phyloP scores from a whole-genome alignment of 169 alveolate species.

The Perkinsus olseni region DNA sequence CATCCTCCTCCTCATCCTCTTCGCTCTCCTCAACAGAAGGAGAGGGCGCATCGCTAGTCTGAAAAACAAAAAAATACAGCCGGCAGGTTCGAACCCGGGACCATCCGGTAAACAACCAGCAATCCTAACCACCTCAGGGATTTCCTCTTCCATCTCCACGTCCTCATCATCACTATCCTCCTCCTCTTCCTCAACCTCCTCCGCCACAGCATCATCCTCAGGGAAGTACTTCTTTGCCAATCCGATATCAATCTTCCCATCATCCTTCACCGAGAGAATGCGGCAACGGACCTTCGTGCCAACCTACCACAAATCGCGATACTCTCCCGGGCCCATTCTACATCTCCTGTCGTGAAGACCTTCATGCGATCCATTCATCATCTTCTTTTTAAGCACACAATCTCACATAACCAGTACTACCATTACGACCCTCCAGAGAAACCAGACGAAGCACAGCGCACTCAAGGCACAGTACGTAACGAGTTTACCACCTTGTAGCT shows the following conservation, averaged over 20 bases:
- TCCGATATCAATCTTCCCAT: neutral
- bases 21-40: neutral
- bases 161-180: neutral
- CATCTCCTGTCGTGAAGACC: no score
- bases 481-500: neutral
- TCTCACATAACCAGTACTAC: no score
- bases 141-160: neutral
- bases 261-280: neutral
- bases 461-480: no score
- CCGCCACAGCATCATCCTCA: neutral
- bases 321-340: neutral
- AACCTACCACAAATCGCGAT: neutral
- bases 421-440: no score
- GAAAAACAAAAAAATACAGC: neutral
- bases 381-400: no score
- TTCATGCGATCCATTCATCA: no score
- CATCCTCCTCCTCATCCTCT: neutral
- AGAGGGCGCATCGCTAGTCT: neutral
- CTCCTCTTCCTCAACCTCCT: neutral
- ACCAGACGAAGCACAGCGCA: no score
- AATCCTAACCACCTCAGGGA: neutral
- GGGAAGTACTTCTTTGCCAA: neutral
- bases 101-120: neutral
- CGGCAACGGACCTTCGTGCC: neutral
- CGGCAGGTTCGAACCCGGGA: neutral